Base-by-base conservation (phyloP, 2,329 filamentous ascomycete genomes). In the Pyricularia sp. region DNA sequence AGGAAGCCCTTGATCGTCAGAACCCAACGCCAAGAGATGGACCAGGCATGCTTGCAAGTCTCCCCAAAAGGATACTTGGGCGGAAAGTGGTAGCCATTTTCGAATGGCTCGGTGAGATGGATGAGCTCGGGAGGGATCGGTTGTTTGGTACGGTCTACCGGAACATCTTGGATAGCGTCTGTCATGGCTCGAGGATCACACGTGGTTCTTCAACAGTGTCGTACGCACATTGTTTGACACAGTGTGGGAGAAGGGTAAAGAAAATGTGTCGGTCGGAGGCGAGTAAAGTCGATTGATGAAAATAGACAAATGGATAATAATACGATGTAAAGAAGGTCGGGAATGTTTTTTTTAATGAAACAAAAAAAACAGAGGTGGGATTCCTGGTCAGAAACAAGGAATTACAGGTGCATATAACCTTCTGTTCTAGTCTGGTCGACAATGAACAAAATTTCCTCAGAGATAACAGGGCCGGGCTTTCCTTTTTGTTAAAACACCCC, bases 1-100 rank as follows among this genome's bases (percentile, higher is more conserved):
- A 92, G 81, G 76, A 95, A 93, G 2, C 93, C 92, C 68, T 91
- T 78, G 0, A 90, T 90, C 0, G 92, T 96, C 55, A 86, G 81
- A 73, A 91, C 86, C 81, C 92, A 97, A 68, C 86, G 85, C 87
- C 88, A 90, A 75, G 91, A 92, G 0, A 86, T 84, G 31, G 83
- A 80, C 14, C 88, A 75, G 1, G 85, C 86, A 68, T 88, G 86
- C 25, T 77, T 80, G 1, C 86, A 85, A 1, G 88, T 85, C 69
- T 88, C 85, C 50, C 80, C 83, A 81, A 85, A 87, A 0, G 87
- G 79, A 73, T 88, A 86, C 69, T 83, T 86, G 5, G 86, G 88
- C 26, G 86, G 87, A 73, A 89, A 89, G 74, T 90, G 85, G 73
- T 90, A 90, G 61, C 88, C 86, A 73, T 90, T 90, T n/a, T 83